Evolutionary conservation across 139 green algal species (phyloP).

Genomic region (Volvox reticuliferus): DNA sequence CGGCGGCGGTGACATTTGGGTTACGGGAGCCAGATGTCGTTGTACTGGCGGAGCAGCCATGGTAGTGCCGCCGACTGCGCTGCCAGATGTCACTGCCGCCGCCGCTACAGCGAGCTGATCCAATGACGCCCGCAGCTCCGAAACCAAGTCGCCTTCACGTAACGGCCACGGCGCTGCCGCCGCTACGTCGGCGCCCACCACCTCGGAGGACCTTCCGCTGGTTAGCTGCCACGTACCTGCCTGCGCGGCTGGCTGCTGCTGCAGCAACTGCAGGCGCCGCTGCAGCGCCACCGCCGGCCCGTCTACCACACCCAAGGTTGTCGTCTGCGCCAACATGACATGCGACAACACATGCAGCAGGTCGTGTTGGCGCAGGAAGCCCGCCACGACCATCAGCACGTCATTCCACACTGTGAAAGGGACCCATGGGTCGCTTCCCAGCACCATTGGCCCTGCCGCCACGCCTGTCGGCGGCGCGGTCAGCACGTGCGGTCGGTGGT

Average conservation of each 20-base stretch:
- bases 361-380: background rate
- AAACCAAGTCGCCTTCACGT: background rate
- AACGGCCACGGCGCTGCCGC: background rate
- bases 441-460: background rate
- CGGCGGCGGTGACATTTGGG: background rate
- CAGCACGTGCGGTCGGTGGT: background rate
- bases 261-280: background rate
- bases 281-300: background rate
- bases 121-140: background rate
- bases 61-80: background rate
- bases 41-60: too few species aligned
- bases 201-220: background rate
- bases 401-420: background rate
- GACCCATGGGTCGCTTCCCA: constrained; percentile 19
- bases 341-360: background rate
- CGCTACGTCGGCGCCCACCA: background rate
- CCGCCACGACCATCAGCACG: background rate
- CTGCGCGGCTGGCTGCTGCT: background rate
- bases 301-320: background rate
- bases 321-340: background rate
- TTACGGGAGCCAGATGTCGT: background rate
- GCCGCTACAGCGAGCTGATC: constrained; percentile 2
- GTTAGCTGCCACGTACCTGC: background rate
- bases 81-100: background rate
- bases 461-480: background rate